These are phyloP conservation scores for Arthromyces matolae DNA, from an alignment of 768 basidiomycete genomes.

Conservation along the genomic window DNA sequence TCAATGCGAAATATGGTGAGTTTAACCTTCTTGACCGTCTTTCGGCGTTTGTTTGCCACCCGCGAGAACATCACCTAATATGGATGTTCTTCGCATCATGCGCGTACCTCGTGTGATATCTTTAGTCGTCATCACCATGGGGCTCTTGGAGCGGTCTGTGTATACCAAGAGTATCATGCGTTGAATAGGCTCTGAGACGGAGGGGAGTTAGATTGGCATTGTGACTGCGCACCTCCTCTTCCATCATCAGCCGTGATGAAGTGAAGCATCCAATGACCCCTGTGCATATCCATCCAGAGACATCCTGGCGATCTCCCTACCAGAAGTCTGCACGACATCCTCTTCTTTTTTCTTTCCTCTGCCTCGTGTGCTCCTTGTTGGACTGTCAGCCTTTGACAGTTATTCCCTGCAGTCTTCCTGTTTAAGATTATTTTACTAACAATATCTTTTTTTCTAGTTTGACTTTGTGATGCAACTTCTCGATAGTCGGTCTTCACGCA, in stretches of 20 bases:
- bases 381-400: too few species aligned
- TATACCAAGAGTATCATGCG: too few species aligned
- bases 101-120: not conserved
- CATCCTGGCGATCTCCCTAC: too few species aligned
- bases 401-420: too few species aligned
- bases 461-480: conserved; percentile 98
- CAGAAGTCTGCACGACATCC: conserved; percentile 1
- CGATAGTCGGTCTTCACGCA: conserved; percentile 93
- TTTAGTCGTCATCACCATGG: not conserved
- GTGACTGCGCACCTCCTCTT: conserved; percentile 9
- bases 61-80: conserved; percentile 11
- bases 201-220: not conserved
- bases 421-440: too few species aligned
- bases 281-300: too few species aligned
- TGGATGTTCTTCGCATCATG: conserved; percentile 6
- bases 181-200: not conserved
- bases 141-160: not conserved
- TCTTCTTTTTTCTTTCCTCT: not conserved
- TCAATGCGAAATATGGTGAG: conserved; percentile 93
- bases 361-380: not conserved
- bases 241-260: too few species aligned
- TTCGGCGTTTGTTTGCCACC: conserved; percentile 8
- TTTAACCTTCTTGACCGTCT: conserved; percentile 12
- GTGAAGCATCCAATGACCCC: too few species aligned
- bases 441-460: conserved; percentile 54